A percentile compares a stretch with the other conserved stretches of the same genome.
Conservation (phyloP, 345 rosid genomes). For the Euphorbia pulcherrima region DNA sequence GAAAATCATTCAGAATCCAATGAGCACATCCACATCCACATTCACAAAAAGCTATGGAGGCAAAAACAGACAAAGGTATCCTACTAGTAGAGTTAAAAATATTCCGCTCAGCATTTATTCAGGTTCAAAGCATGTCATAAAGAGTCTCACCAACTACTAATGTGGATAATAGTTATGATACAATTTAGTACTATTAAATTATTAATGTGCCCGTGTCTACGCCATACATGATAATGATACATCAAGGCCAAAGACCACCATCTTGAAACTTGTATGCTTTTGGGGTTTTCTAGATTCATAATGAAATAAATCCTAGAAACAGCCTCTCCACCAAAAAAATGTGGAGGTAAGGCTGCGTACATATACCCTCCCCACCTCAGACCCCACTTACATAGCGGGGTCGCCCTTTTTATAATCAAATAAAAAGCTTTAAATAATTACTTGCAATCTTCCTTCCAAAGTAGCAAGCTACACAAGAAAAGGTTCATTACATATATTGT, state of each 20-base stretch:
- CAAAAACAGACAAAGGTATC: too few species aligned
- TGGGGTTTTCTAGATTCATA: not conserved
- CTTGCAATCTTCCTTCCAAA: not conserved
- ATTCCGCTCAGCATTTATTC: too few species aligned
- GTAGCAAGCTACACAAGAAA: not conserved
- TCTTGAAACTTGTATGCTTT: not conserved
- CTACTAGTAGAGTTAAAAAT: not conserved
- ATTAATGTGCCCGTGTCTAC: not conserved
- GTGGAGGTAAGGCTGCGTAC: too few species aligned
- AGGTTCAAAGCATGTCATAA: too few species aligned
- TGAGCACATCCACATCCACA: not conserved
- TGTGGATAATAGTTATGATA: too few species aligned
- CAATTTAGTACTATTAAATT: not conserved
- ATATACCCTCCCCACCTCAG: too few species aligned
- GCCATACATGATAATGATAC: too few species aligned
- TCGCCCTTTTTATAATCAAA: too few species aligned
- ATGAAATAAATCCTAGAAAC: not conserved
- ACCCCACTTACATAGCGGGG: too few species aligned
- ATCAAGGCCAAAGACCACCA: not conserved
- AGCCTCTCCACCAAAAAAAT: too few species aligned
- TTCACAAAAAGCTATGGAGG: too few species aligned
- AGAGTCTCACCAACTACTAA: too few species aligned
- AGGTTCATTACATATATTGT: not conserved
- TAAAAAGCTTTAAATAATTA: not conserved
- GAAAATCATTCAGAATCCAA: not conserved